Conservation (phyloP, 257 asterid species). For the Plantago ovata region DNA sequence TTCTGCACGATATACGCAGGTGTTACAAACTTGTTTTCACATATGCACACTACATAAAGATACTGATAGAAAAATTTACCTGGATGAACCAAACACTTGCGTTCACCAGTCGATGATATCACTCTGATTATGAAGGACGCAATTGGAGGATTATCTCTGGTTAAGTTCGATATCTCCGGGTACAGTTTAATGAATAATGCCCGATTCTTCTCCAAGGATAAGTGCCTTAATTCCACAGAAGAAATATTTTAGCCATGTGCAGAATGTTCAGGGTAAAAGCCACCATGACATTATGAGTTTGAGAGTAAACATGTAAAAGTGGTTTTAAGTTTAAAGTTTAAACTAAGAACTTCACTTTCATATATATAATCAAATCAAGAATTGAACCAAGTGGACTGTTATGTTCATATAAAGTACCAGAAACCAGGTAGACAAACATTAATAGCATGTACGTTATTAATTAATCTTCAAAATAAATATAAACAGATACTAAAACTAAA, state of each 20-base stretch:
- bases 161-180: slow-evolving; percentile 69
- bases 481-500: too few species aligned
- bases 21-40: background rate
- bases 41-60: background rate
- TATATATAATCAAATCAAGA: too few species aligned
- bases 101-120: slow-evolving; percentile 72
- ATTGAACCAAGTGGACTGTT: too few species aligned
- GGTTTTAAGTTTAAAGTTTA: too few species aligned
- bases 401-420: too few species aligned
- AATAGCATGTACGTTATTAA: too few species aligned
- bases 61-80: slow-evolving; percentile 28
- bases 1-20: slow-evolving; percentile 37
- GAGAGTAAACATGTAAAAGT: too few species aligned
- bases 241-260: too few species aligned
- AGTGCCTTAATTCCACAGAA: slow-evolving; percentile 53
- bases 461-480: too few species aligned
- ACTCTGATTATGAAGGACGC: slow-evolving; percentile 74
- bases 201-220: slow-evolving; percentile 84
- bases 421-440: background rate
- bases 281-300: too few species aligned
- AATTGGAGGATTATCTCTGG: slow-evolving; percentile 79
- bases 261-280: too few species aligned
- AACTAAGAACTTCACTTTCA: too few species aligned
- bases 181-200: slow-evolving; percentile 55
- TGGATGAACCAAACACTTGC: slow-evolving; percentile 80